Base-by-base conservation (phyloP, 2,329 filamentous ascomycete genomes). In the Microsporum canis region DNA sequence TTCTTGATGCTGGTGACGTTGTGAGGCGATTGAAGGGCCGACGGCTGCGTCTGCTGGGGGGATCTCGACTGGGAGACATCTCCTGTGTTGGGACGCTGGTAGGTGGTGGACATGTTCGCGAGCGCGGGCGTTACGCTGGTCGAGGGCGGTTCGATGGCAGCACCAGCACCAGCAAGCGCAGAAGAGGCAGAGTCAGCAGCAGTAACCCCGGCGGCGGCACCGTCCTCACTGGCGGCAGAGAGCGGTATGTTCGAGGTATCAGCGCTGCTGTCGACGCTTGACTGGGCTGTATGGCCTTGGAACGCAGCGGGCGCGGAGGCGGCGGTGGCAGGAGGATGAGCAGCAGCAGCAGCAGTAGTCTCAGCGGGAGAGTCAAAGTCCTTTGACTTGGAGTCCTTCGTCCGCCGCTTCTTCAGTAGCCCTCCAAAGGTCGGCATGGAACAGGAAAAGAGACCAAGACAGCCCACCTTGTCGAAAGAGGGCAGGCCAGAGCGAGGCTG, bases 341-440 rank as follows among this genome's bases (percentile, higher is more conserved):
- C 64, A 58, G 67, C 65, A 64, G 67, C 33, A 34, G 33, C 82
- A 71, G 82, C 87, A 67, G 81, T 80, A 10, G 85, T 80, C 71
- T 85, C 84, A 68, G 82, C 82, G 73, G 89, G 85, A 73, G 84
- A 81, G 73, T 86, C 84, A 72, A 81, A 75, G 74, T 85, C 82
- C 72, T 79, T 81, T 68, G 70, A 66, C 67, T 72, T 73, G 77
- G 85, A 88, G 80, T 96, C 91, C 84, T 91, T 95, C 79, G 91
- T 95, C 84, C 91, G 87, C 84, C 95, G 96, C 84, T 96, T 97
- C 84, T 96, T 96, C 74, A 97, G 85, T 74, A 96, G 91, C 60
- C 74, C 75, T 77, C 90, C 90, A 81, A 96, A 84, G 76, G 84
- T 89, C 86, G 91, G 94, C 94, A 99, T 97, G 76, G 64, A 64